Base-by-base conservation (phyloP, 768 basidiomycete genomes). In the Kwoniella heveanensis region DNA sequence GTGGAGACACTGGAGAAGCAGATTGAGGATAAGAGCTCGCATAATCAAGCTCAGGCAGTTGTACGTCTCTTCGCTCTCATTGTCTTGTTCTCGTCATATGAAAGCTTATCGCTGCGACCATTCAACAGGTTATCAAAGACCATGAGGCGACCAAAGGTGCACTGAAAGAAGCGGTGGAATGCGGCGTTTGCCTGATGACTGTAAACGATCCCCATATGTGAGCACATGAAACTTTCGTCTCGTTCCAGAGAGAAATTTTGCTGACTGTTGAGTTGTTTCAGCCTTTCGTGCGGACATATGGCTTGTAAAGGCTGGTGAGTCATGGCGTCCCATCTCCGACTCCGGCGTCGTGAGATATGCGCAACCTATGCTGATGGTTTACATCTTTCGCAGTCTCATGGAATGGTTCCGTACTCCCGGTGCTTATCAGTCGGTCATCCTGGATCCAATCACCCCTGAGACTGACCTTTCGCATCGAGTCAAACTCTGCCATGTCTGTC, bases 121-220 rank as follows among this genome's bases (percentile, higher is more conserved):
- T 44, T 17, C 39, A 19, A 24, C 46, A 73, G 70, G 48, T 62
- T 6, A 59, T 72, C 48, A 62, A 53, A 21, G 47, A 66, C 25
- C 62, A 67, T 26, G 64, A 60, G 12, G 54, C 51, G 24, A 62
- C 39, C 9, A 56, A 51, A 15, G 66, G 67, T 5, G 61, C 48
- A 3, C 47, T 76, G 21, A 54, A 49, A 6, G 69, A 73, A 44
- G 73, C 71, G 12, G 55, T 70, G 1, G 59, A 54, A 21, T 77
- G 76, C 57, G 59, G 36, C n/a, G 63, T 77, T 10, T 77, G 76
- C 54, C 64, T 70, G 10, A 67, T 67, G n/a, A 66, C 65, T 0
- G 53, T 74, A 7, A 64, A 70, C 32, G 76, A 77, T 53, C 70
- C 76, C 2, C 70, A 77, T 47, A 66, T 76, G 74, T 76, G 58